These are phyloP conservation scores for Clathrospora elynae DNA, from an alignment of 2,329 filamentous ascomycete species.

Conservation along the genomic window DNA sequence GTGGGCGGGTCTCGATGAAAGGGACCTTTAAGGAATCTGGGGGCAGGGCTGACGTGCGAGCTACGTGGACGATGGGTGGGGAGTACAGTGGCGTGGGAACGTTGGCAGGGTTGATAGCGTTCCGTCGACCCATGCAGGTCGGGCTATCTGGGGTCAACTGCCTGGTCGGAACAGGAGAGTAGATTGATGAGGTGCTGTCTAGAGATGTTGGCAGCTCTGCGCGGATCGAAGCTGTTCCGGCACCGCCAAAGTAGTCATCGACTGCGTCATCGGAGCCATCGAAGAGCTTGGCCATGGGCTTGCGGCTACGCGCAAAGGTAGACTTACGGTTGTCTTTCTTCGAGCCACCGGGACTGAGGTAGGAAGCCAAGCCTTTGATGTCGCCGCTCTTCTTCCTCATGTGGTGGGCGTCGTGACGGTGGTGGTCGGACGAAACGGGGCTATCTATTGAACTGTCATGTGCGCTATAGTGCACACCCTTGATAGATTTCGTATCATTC, in stretches of 20 bases:
- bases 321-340: slow-evolving; percentile 17
- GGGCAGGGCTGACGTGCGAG: not conserved
- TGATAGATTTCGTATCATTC: no score
- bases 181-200: not conserved
- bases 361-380: not conserved
- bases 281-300: slow-evolving; percentile 29
- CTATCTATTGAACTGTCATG: no score
- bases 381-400: slow-evolving; percentile 6
- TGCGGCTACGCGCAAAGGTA: slow-evolving; percentile 14
- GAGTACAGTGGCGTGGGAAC: not conserved
- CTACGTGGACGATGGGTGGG: not conserved
- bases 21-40: not conserved
- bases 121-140: slow-evolving; percentile 1
- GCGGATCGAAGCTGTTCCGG: not conserved
- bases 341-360: not conserved
- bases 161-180: not conserved
- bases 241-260: not conserved
- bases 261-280: slow-evolving; percentile 16
- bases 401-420: not conserved
- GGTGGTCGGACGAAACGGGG: no score
- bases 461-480: no score
- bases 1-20: not conserved
- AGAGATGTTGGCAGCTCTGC: not conserved
- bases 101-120: not conserved
- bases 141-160: slow-evolving; percentile 1